These are phyloP conservation scores for Hymenoscyphus linearis DNA, from an alignment of 2,329 filamentous ascomycete species.

Conservation along the genomic window DNA sequence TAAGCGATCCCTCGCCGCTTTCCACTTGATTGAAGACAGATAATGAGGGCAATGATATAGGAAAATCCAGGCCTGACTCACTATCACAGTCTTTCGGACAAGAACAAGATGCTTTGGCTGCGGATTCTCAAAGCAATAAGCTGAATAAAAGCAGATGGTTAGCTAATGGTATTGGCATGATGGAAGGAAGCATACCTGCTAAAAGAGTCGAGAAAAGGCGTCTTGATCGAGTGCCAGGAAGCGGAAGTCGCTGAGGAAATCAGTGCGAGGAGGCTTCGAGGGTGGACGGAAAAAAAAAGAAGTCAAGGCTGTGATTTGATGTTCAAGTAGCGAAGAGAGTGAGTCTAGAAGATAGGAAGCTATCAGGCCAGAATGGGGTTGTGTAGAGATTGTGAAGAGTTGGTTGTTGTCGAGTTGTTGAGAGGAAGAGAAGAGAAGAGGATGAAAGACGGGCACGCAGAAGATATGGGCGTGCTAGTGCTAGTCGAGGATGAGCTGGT, in stretches of 20 bases:
- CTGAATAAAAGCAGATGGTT: conserved; percentile 11
- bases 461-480: background rate
- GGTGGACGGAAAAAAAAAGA: conserved; percentile 1
- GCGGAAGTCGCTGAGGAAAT: background rate
- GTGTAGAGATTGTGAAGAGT: conserved; percentile 29
- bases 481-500: background rate
- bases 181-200: conserved; percentile 18
- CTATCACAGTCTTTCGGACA: conserved; percentile 23
- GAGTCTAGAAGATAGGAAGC: conserved; percentile 34
- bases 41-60: background rate
- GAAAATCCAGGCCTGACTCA: conserved; percentile 12
- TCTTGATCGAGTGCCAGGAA: background rate
- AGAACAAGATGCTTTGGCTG: conserved; percentile 15
- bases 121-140: conserved; percentile 16
- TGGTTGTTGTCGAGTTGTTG: conserved; percentile 13
- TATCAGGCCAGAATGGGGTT: conserved; percentile 32
- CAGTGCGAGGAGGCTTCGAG: background rate
- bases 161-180: conserved; percentile 10
- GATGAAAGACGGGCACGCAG: background rate
- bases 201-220: conserved; percentile 9
- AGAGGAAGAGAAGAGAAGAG: conserved; percentile 9
- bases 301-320: conserved; percentile 20
- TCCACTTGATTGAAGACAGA: background rate
- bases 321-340: conserved; percentile 28
- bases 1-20: background rate